phyloP scores from a whole-genome alignment of 495 filamentous ascomycete genomes.

The Lindgomyces ingoldianus region DNA sequence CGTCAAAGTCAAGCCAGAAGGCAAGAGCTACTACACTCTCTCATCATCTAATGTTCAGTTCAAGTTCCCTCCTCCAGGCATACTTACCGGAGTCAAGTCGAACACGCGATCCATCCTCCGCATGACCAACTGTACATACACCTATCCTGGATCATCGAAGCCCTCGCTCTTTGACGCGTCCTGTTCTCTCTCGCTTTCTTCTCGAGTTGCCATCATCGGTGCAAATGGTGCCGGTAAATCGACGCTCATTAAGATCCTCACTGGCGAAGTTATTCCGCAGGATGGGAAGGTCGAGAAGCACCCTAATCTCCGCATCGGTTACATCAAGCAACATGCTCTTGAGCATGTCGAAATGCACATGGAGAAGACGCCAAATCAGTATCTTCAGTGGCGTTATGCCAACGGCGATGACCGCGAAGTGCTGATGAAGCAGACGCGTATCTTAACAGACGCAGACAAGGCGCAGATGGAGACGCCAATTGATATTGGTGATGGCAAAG shows the following conservation, averaged over 20 bases:
- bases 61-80: constrained; percentile 96
- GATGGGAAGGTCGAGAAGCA: constrained; percentile 93
- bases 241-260: constrained; percentile 95
- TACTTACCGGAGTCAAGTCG: constrained; percentile 93
- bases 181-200: constrained; percentile 82
- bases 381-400: constrained; percentile 97
- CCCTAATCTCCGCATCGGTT: constrained; percentile 96
- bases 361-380: constrained; percentile 98
- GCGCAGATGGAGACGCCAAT: constrained; percentile 87
- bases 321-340: constrained; percentile 98
- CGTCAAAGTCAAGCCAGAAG: constrained; percentile 91
- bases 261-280: constrained; percentile 90
- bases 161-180: constrained; percentile 87
- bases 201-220: constrained; percentile 92
- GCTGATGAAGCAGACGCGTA: constrained; percentile 92
- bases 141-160: constrained; percentile 82
- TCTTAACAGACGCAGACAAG: constrained; percentile 80
- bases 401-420: constrained; percentile 97
- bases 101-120: constrained; percentile 89
- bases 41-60: constrained; percentile 88
- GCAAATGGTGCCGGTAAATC: constrained; percentile 98
- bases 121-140: constrained; percentile 88
- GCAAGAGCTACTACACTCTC: constrained; percentile 97
- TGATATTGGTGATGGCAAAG: constrained; percentile 79
- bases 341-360: constrained; percentile 99